Percentiles rank a stretch among this genome's conserved stretches.
Evolutionary conservation across 768 basidiomycete species (phyloP).

Genomic region (Agrocybe pediades): DNA sequence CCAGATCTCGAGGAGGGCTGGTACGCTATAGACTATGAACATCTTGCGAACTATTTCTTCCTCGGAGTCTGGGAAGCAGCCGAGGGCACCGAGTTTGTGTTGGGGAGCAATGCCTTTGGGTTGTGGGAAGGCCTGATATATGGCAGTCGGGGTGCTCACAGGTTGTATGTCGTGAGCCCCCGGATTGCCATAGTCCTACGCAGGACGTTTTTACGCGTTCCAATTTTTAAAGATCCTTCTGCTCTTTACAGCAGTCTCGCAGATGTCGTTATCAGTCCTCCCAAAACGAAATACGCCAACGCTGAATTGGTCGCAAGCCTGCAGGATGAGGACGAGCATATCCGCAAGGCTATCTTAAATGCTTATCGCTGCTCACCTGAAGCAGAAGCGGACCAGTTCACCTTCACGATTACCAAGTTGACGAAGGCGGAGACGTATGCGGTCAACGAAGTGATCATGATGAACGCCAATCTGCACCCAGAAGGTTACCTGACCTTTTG

Average conservation of each 20-base stretch:
- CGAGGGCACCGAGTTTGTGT: slow-evolving; percentile 31
- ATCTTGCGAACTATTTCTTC: slow-evolving; percentile 28
- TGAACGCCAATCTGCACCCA: slow-evolving; percentile 21
- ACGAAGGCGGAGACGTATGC: slow-evolving; percentile 25
- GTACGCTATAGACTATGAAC: slow-evolving; percentile 28
- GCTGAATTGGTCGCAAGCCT: slow-evolving; percentile 5
- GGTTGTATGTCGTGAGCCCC: slow-evolving; percentile 37
- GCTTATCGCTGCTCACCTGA: slow-evolving; percentile 20
- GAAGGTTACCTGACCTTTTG: slow-evolving; percentile 27
- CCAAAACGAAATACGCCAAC: slow-evolving; percentile 13
- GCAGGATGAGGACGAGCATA: slow-evolving; percentile 8
- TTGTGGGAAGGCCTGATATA: slow-evolving; percentile 32
- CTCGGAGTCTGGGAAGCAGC: slow-evolving; percentile 37
- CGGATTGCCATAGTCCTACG: slow-evolving; percentile 31
- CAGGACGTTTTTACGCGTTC: slow-evolving; percentile 16
- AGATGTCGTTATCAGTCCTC: slow-evolving; percentile 21
- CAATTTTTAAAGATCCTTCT: slow-evolving; percentile 15
- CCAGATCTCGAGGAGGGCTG: slow-evolving; percentile 22
- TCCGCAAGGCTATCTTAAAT: slow-evolving; percentile 6
- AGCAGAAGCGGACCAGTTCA: slow-evolving; percentile 27
- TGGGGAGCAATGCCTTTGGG: slow-evolving; percentile 32
- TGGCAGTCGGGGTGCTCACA: slow-evolving; percentile 24
- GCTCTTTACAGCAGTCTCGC: slow-evolving; percentile 24
- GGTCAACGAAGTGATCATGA: slow-evolving; percentile 29
- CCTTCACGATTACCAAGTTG: slow-evolving; percentile 30